Conservation (phyloP, 2,329 filamentous ascomycete genomes). For the Aspergillus sp. region DNA sequence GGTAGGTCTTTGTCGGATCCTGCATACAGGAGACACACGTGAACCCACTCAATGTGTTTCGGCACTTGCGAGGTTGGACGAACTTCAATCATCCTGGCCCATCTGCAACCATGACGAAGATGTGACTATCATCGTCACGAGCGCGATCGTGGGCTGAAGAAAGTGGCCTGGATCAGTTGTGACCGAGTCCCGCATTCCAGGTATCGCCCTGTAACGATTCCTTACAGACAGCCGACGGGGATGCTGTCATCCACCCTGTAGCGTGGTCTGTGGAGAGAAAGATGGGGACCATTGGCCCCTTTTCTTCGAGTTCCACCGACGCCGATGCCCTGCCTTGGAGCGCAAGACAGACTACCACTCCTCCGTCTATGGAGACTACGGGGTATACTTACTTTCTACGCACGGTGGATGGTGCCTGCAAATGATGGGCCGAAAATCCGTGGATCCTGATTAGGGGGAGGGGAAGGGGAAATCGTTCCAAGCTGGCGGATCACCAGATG, state of each 20-base stretch:
- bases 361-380: neutral
- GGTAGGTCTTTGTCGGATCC: neutral
- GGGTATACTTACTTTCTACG: neutral
- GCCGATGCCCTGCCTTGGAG: no score
- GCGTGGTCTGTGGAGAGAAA: neutral
- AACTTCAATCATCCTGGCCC: neutral
- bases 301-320: slow-evolving; percentile 4
- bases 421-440: neutral
- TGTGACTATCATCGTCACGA: neutral
- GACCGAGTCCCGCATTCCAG: neutral
- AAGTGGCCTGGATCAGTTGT: neutral
- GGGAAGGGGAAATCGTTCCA: slow-evolving; percentile 2
- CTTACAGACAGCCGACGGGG: neutral
- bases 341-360: neutral
- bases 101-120: neutral
- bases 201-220: neutral
- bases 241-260: neutral
- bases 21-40: neutral
- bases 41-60: neutral
- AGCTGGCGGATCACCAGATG: slow-evolving; percentile 5
- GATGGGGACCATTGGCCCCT: neutral
- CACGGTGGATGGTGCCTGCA: neutral
- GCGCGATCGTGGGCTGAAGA: neutral
- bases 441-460: neutral
- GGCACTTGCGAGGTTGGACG: neutral